Base-by-base conservation (phyloP, 805 yeast species). In the Candida quercuum region DNA sequence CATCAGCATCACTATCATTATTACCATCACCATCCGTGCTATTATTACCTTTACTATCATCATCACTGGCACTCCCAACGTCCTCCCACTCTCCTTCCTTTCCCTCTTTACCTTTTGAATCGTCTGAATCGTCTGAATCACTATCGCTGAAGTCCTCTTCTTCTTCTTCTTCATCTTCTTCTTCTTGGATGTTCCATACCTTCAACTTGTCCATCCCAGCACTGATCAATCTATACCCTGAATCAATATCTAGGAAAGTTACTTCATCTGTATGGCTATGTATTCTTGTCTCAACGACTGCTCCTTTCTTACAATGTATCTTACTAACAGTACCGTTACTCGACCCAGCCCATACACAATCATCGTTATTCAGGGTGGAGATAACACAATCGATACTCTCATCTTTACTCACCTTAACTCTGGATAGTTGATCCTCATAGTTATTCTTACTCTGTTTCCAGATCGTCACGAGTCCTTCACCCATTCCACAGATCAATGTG, bases 401-500 rank as follows among this genome's bases (percentile, higher is more conserved):
- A 32, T 72, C 83, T 39, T 72, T 76, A 28, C 76, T 67, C 8
- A 89, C 68, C 45, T 78, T 78, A 15, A 91, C 74, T 40, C 98
- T 66, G 11, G 84, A 73, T 33, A 87, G 67, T 61, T 91, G 97
- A 59, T 91, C 97, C 41, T 65, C 69, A 43, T 78, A 71, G 30
- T 73, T 73, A 53, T 86, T 86, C 53, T 74, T 74, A 22, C 74
- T 68, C 20, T 82, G 78, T 48, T 76, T 78, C 99, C 99, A 91
- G 12, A 84, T 66, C 0, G 98, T 87, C 6, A 87, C 69, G 12
- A 86, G 74, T 4, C 98, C 98, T 53, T 83, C 93, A 13, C 95
- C 87, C 82, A 87, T 88, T 32, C 96, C 91, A 48, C 89, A 88
- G 4, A 82, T 74, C 4, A 80, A 72, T 1, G 76, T 71, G 15